A percentile compares a stretch with the other conserved stretches of the same genome.
Conservation (phyloP, 2,329 filamentous ascomycete species). For the Elsinoe batatas region DNA sequence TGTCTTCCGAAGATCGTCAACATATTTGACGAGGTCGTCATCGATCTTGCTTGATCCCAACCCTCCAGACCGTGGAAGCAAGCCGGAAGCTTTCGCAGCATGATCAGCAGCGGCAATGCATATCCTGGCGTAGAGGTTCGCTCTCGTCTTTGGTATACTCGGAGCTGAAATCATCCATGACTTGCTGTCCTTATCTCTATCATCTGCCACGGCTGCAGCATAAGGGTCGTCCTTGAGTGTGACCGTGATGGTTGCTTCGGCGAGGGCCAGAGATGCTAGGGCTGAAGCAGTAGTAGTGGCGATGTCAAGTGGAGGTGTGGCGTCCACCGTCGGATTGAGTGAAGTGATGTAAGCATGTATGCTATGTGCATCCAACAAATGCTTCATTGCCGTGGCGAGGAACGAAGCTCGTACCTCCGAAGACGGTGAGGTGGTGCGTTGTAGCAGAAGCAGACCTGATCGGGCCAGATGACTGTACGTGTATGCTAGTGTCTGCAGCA, state of each 20-base stretch:
- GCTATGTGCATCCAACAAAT: constrained; percentile 67
- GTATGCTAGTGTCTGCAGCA: constrained; percentile 65
- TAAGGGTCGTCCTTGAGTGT: constrained; percentile 94
- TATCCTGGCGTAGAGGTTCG: constrained; percentile 75
- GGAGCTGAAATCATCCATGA: constrained; percentile 97
- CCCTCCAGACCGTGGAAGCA: constrained; percentile 33
- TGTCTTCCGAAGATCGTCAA: constrained; percentile 63
- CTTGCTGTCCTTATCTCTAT: constrained; percentile 69
- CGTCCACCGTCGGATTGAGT: constrained; percentile 31
- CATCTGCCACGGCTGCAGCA: constrained; percentile 68
- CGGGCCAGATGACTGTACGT: constrained; percentile 64
- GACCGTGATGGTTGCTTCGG: constrained; percentile 81
- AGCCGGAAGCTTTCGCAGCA: constrained; percentile 58
- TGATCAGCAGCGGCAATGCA: constrained; percentile 85
- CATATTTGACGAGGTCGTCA: constrained; percentile 59
- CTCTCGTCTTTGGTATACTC: constrained; percentile 77
- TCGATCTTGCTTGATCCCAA: constrained; percentile 44
- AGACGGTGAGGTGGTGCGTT: constrained; percentile 52
- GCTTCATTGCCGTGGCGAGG: constrained; percentile 64
- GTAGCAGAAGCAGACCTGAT: constrained; percentile 60
- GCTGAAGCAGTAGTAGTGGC: constrained; percentile 35
- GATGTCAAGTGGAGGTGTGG: constrained; percentile 29
- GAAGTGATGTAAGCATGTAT: constrained; percentile 61
- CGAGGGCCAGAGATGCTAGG: constrained; percentile 55
- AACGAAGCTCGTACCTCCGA: constrained; percentile 58